Conservation (phyloP, 345 rosid species). For the Alliaria petiolata region DNA sequence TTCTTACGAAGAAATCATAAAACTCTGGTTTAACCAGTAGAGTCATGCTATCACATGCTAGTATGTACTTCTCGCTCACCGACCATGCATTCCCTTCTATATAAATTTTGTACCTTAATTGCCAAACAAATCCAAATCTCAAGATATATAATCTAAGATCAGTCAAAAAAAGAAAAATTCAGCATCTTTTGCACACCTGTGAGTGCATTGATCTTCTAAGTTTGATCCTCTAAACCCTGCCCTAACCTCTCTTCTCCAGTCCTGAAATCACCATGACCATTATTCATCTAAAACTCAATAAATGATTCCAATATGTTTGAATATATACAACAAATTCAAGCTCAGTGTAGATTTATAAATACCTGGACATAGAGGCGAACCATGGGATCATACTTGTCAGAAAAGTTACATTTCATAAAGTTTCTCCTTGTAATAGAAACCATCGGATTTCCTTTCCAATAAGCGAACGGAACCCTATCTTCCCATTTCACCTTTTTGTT, state of each 20-base stretch:
- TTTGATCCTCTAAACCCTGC: constrained; percentile 36
- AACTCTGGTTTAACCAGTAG: constrained; percentile 35
- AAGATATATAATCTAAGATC: neutral
- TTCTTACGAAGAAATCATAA: constrained; percentile 46
- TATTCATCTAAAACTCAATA: no score
- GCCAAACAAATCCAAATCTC: neutral
- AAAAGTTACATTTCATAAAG: constrained; percentile 48
- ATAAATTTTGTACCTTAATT: constrained; percentile 44
- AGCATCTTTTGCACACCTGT: constrained; percentile 31
- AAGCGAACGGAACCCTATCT: constrained; percentile 57
- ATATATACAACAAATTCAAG: neutral
- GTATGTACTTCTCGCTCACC: constrained; percentile 46
- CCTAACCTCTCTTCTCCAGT: constrained; percentile 36
- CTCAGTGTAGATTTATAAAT: neutral
- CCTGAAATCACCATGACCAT: constrained; percentile 9
- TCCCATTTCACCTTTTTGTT: constrained; percentile 46
- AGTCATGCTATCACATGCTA: constrained; percentile 47
- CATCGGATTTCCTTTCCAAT: constrained; percentile 58
- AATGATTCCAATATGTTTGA: no score
- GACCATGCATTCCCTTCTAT: constrained; percentile 53
- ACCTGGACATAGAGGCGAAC: constrained; percentile 40
- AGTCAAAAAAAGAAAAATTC: neutral
- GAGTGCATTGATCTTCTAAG: constrained; percentile 50
- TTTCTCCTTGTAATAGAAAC: constrained; percentile 34
- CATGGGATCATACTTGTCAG: constrained; percentile 36